phyloP scores from a whole-genome alignment of 2,329 filamentous ascomycete species.

The Drechslera avenae region DNA sequence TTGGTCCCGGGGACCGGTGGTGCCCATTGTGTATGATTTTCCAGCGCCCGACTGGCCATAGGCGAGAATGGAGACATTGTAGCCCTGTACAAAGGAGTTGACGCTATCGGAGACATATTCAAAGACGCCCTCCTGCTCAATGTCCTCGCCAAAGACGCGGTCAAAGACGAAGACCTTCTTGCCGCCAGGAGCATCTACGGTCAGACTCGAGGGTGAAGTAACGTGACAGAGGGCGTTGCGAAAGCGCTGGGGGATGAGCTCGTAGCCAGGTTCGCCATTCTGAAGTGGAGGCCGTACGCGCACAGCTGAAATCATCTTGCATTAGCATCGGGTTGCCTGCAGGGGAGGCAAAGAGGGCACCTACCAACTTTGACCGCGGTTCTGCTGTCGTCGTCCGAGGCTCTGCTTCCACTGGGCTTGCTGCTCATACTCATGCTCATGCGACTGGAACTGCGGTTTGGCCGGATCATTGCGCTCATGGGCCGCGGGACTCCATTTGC shows the following conservation, averaged over 20 bases:
- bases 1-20: slow-evolving; percentile 82
- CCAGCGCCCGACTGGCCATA: slow-evolving; percentile 98
- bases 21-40: slow-evolving; percentile 99
- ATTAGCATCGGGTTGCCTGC: slow-evolving; percentile 23
- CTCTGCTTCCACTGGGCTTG: slow-evolving; percentile 76
- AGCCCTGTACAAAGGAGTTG: slow-evolving; percentile 87
- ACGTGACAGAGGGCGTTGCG: slow-evolving; percentile 91
- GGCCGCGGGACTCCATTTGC: slow-evolving; percentile 63
- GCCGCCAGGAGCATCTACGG: slow-evolving; percentile 89
- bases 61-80: slow-evolving; percentile 96
- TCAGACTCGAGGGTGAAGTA: slow-evolving; percentile 79
- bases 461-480: slow-evolving; percentile 78
- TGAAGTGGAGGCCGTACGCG: slow-evolving; percentile 87
- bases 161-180: slow-evolving; percentile 97
- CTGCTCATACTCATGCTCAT: slow-evolving; percentile 86
- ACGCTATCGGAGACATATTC: slow-evolving; percentile 92
- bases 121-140: slow-evolving; percentile 88
- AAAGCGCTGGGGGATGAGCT: slow-evolving; percentile 94
- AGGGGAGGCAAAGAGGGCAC: slow-evolving; percentile 50
- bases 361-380: slow-evolving; percentile 96
- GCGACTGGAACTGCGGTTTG: slow-evolving; percentile 79
- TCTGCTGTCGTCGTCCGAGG: slow-evolving; percentile 86
- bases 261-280: slow-evolving; percentile 85
- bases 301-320: slow-evolving; percentile 67
- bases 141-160: slow-evolving; percentile 84